Evolutionary conservation across 805 yeast species (phyloP), one percentile per base, ranked within the genome.

Genomic region (Pichia manshurica): DNA sequence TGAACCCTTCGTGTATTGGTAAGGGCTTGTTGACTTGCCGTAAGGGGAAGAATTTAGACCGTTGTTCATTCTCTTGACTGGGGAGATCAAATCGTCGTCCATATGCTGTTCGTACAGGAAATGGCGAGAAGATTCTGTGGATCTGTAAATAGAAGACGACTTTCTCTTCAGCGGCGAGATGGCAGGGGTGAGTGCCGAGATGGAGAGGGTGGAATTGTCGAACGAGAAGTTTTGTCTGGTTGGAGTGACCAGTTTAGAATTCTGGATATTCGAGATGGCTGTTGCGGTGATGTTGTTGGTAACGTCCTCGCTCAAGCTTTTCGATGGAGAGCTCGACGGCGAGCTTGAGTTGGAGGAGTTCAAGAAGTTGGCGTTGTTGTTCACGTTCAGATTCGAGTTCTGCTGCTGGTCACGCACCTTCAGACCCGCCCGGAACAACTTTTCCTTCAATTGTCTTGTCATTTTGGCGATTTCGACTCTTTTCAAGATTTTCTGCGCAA

Each of bases 391-490:
- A 12, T 39, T 16, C n/a, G n/a, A 15, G 7, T 39, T 16, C 28
- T 62, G 56, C 28, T 62, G 56, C 49, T 60, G 58, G 58, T 67
- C 66, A 36, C 63, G 57, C 4, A 66, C 68, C 43, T 62, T 63
- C 23, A 68, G 43, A 13, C 72, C 73, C 2, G 76, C 74, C 54
- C 65, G 69, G 23, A 68, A 66, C 17, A 72, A 56, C 51, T 71
- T 67, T 7, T 68, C 60, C 53, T 71, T 72, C 21, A 72, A 54
- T 51, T 70, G 75, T 49, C 75, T 59, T 2, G 77, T 69, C 45
- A 72, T 66, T 48, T 74, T 64, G 5, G 76, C 73, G 6, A 72
- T 62, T 51, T 72, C 75, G 4, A 73, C 77, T 44, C 75, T 61
- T 50, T 71, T 71, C 38, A 72, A 59, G 39, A 72, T 71, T 51